A percentile compares a stretch with the other conserved stretches of the same genome.
phyloP scores from a whole-genome alignment of 305 asterid genomes.

The Vinca major region DNA sequence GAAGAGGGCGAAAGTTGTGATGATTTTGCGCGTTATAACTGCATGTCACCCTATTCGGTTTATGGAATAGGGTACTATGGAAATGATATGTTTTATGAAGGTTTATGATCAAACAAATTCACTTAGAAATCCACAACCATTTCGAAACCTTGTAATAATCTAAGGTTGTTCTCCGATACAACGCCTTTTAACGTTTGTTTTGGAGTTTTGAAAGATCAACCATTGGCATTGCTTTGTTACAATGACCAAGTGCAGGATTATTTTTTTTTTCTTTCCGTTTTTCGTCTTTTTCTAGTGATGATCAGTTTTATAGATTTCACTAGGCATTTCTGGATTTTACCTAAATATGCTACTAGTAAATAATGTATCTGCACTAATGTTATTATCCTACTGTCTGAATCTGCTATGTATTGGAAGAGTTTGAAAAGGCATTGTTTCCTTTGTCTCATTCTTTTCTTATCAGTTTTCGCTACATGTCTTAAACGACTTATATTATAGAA shows the following conservation, averaged over 20 bases:
- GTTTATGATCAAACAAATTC: constrained; percentile 18
- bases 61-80: constrained; percentile 25
- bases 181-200: constrained; percentile 26
- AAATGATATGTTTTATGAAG: constrained; percentile 22
- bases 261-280: too few species aligned
- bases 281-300: constrained; percentile 6
- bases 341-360: constrained; percentile 1
- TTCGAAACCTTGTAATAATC: constrained; percentile 7
- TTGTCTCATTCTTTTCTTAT: too few species aligned
- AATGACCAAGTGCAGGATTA: too few species aligned
- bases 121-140: constrained; percentile 17
- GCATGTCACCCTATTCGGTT: constrained; percentile 28
- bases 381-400: too few species aligned
- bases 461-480: too few species aligned
- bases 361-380: background rate
- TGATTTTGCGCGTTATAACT: constrained; percentile 24
- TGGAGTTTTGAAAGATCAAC: constrained; percentile 3
- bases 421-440: background rate
- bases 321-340: constrained; percentile 7
- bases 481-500: too few species aligned
- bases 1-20: constrained; percentile 29
- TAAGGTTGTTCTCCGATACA: constrained; percentile 17
- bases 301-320: constrained; percentile 11
- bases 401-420: background rate
- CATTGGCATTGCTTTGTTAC: background rate